phyloP scores from a whole-genome alignment of 169 alveolate species.

The Plasmodium billcollinsi region DNA sequence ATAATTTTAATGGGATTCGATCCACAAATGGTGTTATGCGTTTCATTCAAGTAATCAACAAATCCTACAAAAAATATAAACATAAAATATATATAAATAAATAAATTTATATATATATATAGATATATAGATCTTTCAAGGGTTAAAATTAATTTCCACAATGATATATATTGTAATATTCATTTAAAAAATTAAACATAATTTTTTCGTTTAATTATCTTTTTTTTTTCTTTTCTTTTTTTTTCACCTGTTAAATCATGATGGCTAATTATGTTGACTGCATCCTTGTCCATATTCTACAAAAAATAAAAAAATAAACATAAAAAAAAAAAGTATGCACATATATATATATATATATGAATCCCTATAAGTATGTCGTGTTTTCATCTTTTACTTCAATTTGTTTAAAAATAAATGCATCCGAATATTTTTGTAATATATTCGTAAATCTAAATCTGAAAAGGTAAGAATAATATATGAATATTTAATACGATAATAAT shows the following conservation, averaged over 20 bases:
- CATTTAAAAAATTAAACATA: neutral
- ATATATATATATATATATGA: too few species aligned
- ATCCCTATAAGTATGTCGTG: neutral
- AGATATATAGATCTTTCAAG: neutral
- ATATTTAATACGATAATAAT: neutral
- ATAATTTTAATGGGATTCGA: slow-evolving; percentile 93
- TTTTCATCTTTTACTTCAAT: slow-evolving; percentile 24
- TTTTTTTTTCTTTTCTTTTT: too few species aligned
- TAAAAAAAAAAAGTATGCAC: slow-evolving; percentile 1
- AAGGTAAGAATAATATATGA: neutral
- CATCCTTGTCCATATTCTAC: slow-evolving; percentile 70
- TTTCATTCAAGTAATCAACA: slow-evolving; percentile 87
- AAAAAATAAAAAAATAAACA: slow-evolving; percentile 5
- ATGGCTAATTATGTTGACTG: slow-evolving; percentile 25
- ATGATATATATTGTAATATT: neutral
- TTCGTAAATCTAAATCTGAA: slow-evolving; percentile 63
- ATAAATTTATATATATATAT: neutral
- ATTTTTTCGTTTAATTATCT: neutral
- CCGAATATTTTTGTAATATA: slow-evolving; percentile 46
- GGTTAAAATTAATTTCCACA: too few species aligned
- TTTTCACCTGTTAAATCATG: slow-evolving; percentile 34
- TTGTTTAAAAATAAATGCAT: slow-evolving; percentile 35
- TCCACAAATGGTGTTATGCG: slow-evolving; percentile 97
- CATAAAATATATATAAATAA: neutral
- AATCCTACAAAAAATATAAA: slow-evolving; percentile 79